Conservation (phyloP, 2,329 filamentous ascomycete species). For the Xylariaceae sp. region DNA sequence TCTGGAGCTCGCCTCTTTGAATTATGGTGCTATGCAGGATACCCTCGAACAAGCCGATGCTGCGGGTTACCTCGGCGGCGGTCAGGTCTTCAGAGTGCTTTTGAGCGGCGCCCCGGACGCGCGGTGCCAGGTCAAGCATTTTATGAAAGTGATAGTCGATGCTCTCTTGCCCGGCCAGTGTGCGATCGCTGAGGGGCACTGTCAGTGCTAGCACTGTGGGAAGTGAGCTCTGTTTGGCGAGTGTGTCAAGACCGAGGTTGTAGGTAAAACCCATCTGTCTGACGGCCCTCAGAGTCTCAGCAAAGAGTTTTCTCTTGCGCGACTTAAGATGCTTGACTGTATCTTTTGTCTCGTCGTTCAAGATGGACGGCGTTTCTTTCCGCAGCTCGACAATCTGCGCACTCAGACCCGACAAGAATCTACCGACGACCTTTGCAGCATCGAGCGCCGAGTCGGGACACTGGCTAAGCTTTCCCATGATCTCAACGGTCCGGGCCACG, state of each 20-base stretch:
- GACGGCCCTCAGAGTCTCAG: slow-evolving; percentile 77
- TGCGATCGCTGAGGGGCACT: slow-evolving; percentile 34
- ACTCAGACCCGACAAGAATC: slow-evolving; percentile 64
- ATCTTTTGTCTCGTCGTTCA: slow-evolving; percentile 83
- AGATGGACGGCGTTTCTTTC: slow-evolving; percentile 72
- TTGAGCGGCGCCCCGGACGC: slow-evolving; percentile 59
- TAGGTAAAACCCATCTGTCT: slow-evolving; percentile 85
- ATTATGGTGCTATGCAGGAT: slow-evolving; percentile 61
- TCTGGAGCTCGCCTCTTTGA: slow-evolving; percentile 51
- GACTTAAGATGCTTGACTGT: slow-evolving; percentile 83
- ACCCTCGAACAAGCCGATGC: slow-evolving; percentile 81
- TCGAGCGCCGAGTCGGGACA: slow-evolving; percentile 48
- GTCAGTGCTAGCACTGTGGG: slow-evolving; percentile 62
- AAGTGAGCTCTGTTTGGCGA: slow-evolving; percentile 68
- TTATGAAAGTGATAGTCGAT: slow-evolving; percentile 74
- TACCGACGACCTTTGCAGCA: slow-evolving; percentile 54
- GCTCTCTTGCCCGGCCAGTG: slow-evolving; percentile 31
- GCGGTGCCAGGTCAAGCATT: slow-evolving; percentile 66
- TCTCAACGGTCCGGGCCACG: slow-evolving; percentile 60
- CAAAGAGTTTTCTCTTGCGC: slow-evolving; percentile 83
- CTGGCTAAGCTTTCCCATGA: slow-evolving; percentile 63
- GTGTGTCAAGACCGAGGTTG: slow-evolving; percentile 68
- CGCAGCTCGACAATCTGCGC: slow-evolving; percentile 67
- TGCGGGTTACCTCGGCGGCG: slow-evolving; percentile 70
- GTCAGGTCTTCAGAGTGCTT: slow-evolving; percentile 84